Conservation (phyloP, 208 protist genomes). For the Entamoeba dispar region DNA sequence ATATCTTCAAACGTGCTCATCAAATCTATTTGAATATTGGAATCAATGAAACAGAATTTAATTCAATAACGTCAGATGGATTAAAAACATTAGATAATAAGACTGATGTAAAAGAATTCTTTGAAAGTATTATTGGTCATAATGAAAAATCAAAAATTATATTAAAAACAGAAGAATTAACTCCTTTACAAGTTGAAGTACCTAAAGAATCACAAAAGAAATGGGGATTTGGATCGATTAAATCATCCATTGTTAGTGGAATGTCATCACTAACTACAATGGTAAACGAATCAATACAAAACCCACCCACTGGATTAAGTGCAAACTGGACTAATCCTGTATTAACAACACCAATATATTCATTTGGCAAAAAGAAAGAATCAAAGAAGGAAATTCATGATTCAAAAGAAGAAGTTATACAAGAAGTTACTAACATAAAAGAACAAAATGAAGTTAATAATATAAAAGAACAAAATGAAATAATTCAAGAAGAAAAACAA, state of each 20-base stretch:
- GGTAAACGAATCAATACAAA: neutral
- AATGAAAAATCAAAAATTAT: neutral
- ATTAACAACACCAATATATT: neutral
- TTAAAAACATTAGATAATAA: neutral
- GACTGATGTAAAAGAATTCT: neutral
- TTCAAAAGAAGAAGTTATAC: neutral
- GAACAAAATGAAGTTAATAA: neutral
- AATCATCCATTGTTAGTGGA: neutral
- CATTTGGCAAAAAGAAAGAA: neutral
- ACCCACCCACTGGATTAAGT: neutral
- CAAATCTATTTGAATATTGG: neutral
- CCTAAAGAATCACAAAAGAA: neutral
- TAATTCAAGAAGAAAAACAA: neutral
- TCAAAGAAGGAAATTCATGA: neutral
- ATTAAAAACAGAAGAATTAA: neutral
- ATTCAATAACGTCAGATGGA: neutral
- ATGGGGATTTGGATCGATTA: neutral
- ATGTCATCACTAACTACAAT: neutral
- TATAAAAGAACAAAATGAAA: neutral
- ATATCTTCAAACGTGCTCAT: neutral
- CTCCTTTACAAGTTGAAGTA: neutral
- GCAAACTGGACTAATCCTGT: neutral
- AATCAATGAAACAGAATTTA: neutral
- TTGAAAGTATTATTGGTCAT: neutral
- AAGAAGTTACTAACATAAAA: neutral